Evolutionary conservation across 2,329 filamentous ascomycete species (phyloP), one percentile per base, ranked within the genome.

Genomic region (Microascus cirrosus): DNA sequence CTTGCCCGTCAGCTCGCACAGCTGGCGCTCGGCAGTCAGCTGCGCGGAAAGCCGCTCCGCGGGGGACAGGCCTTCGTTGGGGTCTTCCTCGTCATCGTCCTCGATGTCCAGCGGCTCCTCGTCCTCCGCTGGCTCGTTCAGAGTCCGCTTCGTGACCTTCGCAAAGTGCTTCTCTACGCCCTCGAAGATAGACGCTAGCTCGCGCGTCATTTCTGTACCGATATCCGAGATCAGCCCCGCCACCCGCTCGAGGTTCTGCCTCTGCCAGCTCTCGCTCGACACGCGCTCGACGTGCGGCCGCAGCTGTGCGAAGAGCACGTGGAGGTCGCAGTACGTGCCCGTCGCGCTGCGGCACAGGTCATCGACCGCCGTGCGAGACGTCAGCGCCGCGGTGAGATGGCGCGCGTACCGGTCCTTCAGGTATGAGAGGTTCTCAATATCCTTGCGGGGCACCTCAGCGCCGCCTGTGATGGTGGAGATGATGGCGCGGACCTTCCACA

Each of bases 1-100:
- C 68, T 94, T 95, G 61, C 85, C 87, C 0, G 92, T 86, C 28
- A 96, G 77, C 65, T 93, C 87, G 70, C 93, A 97, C 1, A 97
- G 80, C 22, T 85, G 83, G 67, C 93, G 87, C 71, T 97, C 94
- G 0, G 90, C 85, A 59, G 92, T 79, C 36, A 96, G 79, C 59
- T 85, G 82, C 45, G 81, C 79, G 54, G 85, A 79, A 63, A 83
- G 76, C 59, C 82, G 79, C 65, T 88, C 76, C 65, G 80, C 77
- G 25, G 60, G 34, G 34, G 82, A 76, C 50, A 81, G 67, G 22
- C 74, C 75, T 60, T 81, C 74, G 59, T 81, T 77, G 34, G 79
- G 74, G 20, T 83, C 75, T 2, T 76, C 74, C 11, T 81, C 77
- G 15, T 78, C 75, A 7, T 77, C 76, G 28, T 78, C 76, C 28